phyloP scores from a whole-genome alignment of 305 asterid species.

The Solanum chacoense region DNA sequence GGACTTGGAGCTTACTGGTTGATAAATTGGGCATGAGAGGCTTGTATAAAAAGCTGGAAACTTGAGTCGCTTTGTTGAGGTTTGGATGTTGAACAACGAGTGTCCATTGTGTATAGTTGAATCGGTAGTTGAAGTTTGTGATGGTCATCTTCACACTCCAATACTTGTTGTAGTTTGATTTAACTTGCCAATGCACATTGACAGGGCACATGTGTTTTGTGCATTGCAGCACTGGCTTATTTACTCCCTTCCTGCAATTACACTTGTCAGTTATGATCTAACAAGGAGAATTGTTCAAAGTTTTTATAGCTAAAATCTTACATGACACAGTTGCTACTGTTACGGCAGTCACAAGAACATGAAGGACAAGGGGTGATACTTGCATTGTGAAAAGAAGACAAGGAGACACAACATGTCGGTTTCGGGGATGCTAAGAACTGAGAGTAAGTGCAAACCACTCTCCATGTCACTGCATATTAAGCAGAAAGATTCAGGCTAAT shows the following conservation, averaged over 20 bases:
- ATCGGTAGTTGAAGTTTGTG: constrained; percentile 21
- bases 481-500: neutral
- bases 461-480: constrained; percentile 15
- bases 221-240: constrained; percentile 12
- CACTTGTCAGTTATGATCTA: neutral
- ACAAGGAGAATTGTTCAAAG: neutral
- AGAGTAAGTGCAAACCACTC: constrained; percentile 12
- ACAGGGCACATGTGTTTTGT: constrained; percentile 28
- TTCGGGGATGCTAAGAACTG: constrained; percentile 5
- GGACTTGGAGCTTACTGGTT: constrained; percentile 12
- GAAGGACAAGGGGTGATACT: constrained; percentile 14
- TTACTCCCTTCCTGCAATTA: neutral
- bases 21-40: constrained; percentile 11
- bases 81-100: constrained; percentile 29
- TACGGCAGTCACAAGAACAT: constrained; percentile 14
- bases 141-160: constrained; percentile 22
- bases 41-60: constrained; percentile 22
- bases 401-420: constrained; percentile 12
- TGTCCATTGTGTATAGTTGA: constrained; percentile 27
- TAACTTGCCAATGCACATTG: constrained; percentile 29
- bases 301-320: constrained; percentile 3
- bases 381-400: constrained; percentile 13
- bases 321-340: constrained; percentile 38
- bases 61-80: constrained; percentile 20
- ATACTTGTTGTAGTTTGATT: constrained; percentile 15